phyloP scores from a whole-genome alignment of 2,329 filamentous ascomycete genomes.

The Leptographium flavum region DNA sequence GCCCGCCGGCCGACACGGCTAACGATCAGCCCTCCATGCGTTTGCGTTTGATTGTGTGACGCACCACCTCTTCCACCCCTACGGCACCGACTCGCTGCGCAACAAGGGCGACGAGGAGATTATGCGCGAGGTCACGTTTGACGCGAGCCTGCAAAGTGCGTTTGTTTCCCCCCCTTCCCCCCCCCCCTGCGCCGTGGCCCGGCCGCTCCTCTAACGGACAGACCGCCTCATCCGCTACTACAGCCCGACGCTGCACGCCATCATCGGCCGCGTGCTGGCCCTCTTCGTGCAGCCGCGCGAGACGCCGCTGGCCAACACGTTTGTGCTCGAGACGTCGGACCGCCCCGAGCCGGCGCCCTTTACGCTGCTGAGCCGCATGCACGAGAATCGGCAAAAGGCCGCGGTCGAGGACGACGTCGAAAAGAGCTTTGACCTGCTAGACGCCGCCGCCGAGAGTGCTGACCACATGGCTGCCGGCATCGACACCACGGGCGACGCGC shows the following conservation, averaged over 20 bases:
- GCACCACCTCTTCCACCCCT: conserved; percentile 54
- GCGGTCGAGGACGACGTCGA: conserved; percentile 5
- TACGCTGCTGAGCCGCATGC: conserved; percentile 44
- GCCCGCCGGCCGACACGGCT: neutral
- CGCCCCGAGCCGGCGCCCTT: conserved; percentile 33
- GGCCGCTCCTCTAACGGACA: too few relatives aligned
- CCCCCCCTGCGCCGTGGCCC: too few relatives aligned
- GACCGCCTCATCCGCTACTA: conserved; percentile 47
- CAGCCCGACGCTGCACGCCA: conserved; percentile 33
- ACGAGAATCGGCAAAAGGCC: conserved; percentile 27
- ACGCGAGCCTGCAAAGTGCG: conserved; percentile 52
- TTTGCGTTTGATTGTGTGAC: conserved; percentile 58
- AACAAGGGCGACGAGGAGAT: conserved; percentile 42
- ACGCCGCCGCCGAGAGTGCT: conserved; percentile 53
- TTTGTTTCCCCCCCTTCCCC: conserved; percentile 7
- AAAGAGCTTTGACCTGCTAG: conserved; percentile 29
- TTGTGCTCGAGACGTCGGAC: conserved; percentile 38
- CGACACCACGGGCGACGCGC: conserved; percentile 54
- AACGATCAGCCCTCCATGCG: conserved; percentile 35
- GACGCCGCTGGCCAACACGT: conserved; percentile 43
- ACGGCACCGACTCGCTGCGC: conserved; percentile 46
- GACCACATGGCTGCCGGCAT: conserved; percentile 62
- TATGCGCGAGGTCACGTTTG: conserved; percentile 55
- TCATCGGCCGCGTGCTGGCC: conserved; percentile 28
- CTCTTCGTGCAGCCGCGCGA: conserved; percentile 38